phyloP scores from a whole-genome alignment of 345 rosid species.

The Salix viminalis region DNA sequence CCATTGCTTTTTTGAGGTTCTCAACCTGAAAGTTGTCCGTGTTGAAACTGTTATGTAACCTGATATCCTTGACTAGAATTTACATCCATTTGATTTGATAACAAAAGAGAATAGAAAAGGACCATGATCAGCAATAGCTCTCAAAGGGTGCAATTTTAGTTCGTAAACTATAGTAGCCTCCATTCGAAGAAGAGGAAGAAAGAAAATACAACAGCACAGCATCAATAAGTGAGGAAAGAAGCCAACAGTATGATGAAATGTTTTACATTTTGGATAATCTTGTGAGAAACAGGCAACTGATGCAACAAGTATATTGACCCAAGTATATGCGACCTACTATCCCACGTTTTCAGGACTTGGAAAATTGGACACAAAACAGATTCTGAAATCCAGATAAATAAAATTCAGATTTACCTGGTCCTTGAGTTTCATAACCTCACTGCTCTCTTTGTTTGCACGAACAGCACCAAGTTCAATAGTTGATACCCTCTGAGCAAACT shows the following conservation, averaged over 20 bases:
- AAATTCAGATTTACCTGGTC: slow-evolving; percentile 52
- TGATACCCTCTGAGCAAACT: slow-evolving; percentile 87
- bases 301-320: neutral
- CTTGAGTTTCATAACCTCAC: slow-evolving; percentile 74
- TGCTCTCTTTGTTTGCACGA: slow-evolving; percentile 68
- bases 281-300: neutral
- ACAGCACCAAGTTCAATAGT: slow-evolving; percentile 83
- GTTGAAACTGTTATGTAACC: neutral
- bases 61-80: neutral
- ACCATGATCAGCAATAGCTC: neutral
- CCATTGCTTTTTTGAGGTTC: slow-evolving; percentile 74
- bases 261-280: neutral
- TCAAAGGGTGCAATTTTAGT: neutral
- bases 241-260: neutral
- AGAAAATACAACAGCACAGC: no score
- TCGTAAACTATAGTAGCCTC: neutral
- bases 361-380: neutral
- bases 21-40: slow-evolving; percentile 50
- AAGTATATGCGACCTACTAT: neutral
- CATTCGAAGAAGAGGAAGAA: neutral
- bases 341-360: neutral
- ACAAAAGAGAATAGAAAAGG: neutral
- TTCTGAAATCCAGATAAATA: neutral
- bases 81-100: neutral
- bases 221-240: neutral